Evolutionary conservation across 352 stramenopile genomes (phyloP), one percentile per base, ranked within the genome.

Genomic region (Elongisporangium prolatum): DNA sequence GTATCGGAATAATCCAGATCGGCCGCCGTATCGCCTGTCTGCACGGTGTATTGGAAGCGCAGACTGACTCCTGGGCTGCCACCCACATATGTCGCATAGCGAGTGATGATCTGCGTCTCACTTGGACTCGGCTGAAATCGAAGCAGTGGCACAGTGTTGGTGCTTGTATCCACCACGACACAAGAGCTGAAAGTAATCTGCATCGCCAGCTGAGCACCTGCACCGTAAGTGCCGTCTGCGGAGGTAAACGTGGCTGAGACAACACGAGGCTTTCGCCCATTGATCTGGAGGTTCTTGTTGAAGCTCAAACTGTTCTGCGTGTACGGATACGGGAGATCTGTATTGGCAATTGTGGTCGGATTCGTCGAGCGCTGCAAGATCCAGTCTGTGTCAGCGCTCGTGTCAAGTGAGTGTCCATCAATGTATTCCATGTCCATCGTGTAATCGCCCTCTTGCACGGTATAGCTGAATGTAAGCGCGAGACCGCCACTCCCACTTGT

Each of bases 361-460:
- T 75, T 80, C 2, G 84, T 89, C 16, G 86, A 83, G 3, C 76
- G 52, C 54, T 89, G 79, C 21, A 86, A 38, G 48, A 90, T 91
- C 8, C 51, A 54, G 13, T 63, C 64, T n/a, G 72, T 77, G 16
- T 59, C 59, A n/a, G 66, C 69, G 13, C 70, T 85, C 4, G 77
- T 68, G 47, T 94, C 82, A 8, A 95, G 72, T 14, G 84, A 95
- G 58, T 93, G 85, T 50, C 88, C 73, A 53, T 95, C 86, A 18
- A 92, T 74, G 56, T 95, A 95, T 47, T 91, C 79, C 48, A 93
- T 71, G 48, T 91, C 79, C 2, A 73, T 74, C 13, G 73, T 89
- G 56, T 88, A 92, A 57, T 95, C 86, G 18, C 68, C 68, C 50
- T 93, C 84, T 16, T 75, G 48, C 20, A 95, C 72, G 0, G 80